Base-by-base conservation (phyloP, 1,139 yeast genomes). In the Nakaseomyces sp. region DNA sequence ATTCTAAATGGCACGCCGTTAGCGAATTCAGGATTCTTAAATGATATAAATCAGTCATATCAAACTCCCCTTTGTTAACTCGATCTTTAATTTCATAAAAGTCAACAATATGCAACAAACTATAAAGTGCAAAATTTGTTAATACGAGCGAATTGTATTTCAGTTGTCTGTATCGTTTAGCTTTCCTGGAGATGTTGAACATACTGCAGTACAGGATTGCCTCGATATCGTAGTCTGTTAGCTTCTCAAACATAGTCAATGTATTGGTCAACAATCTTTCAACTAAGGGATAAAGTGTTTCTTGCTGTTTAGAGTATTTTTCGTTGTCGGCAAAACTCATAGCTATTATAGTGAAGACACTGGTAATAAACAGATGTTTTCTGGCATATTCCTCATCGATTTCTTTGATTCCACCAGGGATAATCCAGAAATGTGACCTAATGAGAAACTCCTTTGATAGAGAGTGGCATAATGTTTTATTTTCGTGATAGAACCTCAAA, bases 161-260 rank as follows among this genome's bases (percentile, higher is more conserved):
- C 9, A 70, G 63, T 53, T 74, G 79, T 42, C 66, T 50, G 45
- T 60, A 58, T 22, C 61, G 48, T 38, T 66, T 62, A 3, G 77
- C 72, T 46, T 73, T 73, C 49, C 77, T 63, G 0, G 78, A 72
- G 37, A 74, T 68, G 48, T 72, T 72, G 52, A 73, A 76, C 57
- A 72, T 58, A 15, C 76, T 67, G 45, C 76, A 65, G 51, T 75
- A 76, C 20, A 75, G 53, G 16, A 76, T 65, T 0, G 78, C 79
- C 51, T 76, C 81, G 36, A 74, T 68, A 50, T 76, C 81, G 53
- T 73, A 76, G 48, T 72, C 77, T 5, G 71, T 71, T 25, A 76
- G 53, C n/a, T 74, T 73, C 39, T 68, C 70, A 3, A 60, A 60
- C 65, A 76, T 70, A 12, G 74, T 64, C 28, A 72, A 53, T 1